Evolutionary conservation across 2,329 filamentous ascomycete genomes (phyloP), one percentile per base, ranked within the genome.

Genomic region (Sclerotinia spermophila): DNA sequence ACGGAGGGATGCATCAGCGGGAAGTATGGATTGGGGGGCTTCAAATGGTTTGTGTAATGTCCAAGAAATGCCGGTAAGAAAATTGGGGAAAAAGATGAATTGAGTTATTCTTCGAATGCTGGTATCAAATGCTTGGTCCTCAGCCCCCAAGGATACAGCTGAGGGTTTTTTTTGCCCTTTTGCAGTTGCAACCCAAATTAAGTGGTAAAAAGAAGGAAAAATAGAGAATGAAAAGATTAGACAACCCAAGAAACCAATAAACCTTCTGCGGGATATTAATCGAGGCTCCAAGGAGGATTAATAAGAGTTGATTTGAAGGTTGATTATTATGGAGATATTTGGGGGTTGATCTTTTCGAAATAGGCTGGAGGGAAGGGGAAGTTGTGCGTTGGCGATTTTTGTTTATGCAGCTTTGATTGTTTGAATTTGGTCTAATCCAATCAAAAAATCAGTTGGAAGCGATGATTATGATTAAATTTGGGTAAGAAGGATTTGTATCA

Each of bases 1-100:
- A 65, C 27, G 68, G 35, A 27, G 53, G 48, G 38, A 69, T 44
- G 60, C 68, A 69, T 69, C 68, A 69, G 68, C 59, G 38, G 67
- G 53, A 21, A 45, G 42, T 61, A 62, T 38, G 33, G 24, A 53
- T 17, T 53, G 24, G 17, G 21, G 55, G 33, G 35, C n/a, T 38
- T 65, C 17, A 33, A 27, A 30, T 27, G 44, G 61, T 53, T 65
- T 53, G 61, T 65, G 61, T 51, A 51, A 65, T 53, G 61, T 65
- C 40, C 60, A 13, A 30, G 17, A 53, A 53, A 53, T 27, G 33
- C 61, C 44, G 61, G 45, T 24, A 30, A 53, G 61, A 53, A 65
- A 53, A 53, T 53, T 30, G 61, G n/a, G 24, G 61, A 38, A 65
- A 60, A 60, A 60, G 58, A 40, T 27, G 45, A 27, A 44, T 38